Evolutionary conservation across 2,329 filamentous ascomycete species (phyloP), one percentile per base, ranked within the genome.

Genomic region (Aspergillus caelatus): DNA sequence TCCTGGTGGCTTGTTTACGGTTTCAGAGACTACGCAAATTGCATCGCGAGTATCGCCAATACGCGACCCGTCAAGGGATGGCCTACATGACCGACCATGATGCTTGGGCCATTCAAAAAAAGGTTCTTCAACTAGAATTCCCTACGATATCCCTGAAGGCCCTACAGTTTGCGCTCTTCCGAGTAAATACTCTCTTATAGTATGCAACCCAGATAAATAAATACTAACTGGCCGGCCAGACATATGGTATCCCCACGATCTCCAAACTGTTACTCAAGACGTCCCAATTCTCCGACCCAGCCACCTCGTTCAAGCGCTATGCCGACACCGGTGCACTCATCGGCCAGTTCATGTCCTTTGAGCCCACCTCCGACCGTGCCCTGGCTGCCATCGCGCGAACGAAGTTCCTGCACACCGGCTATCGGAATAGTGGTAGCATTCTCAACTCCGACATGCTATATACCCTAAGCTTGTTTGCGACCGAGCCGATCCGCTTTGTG

Each of bases 401-500:
- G 78, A 90, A 90, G 69, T 89, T 84, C 69, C 78, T 91, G 1
- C 88, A 90, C 71, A 72, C 75, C 16, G 75, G 80, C 1, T 89
- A 89, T 71, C 83, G 84, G 50, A 80, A 82, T 39, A 78, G 83
- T 1, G 85, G 85, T 11, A 85, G 85, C 68, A 90, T 91, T 68
- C 79, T 80, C 6, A 84, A 90, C 61, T 80, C 83, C 1, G 88
- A 91, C 67, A 82, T 90, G 79, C 79, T 91, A 0, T 90, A 89
- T 73, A 90, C 88, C 0, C 79, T 91, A 0, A 80, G 82, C 12
- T 73, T 91, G 0, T 92, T 91, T 71, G 83, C 90, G 23, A 79
- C 83, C 0, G 89, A 93, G 72, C 89, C 90, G 1, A 77, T 85
- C 32, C 81, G 84, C 32, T 93, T 90, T 81, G 83, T 90, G 26